Evolutionary conservation across 2,329 filamentous ascomycete genomes (phyloP).

Genomic region (Trichoderma sp.): DNA sequence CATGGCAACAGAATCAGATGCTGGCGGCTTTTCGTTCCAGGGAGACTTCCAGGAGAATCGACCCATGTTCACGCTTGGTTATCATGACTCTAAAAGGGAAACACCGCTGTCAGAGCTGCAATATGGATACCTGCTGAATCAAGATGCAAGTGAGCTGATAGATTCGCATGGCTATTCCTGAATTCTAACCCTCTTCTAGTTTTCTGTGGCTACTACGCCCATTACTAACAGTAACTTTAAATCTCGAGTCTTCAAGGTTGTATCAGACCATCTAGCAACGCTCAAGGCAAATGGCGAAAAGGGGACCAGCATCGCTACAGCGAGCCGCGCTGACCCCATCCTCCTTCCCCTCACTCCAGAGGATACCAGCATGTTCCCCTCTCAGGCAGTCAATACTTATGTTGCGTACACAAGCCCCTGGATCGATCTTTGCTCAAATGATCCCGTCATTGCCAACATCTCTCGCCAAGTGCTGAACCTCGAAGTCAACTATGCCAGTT

Average conservation of each 20-base stretch:
- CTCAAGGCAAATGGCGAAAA: conserved; percentile 48
- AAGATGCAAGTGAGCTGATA: conserved; percentile 59
- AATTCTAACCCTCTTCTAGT: conserved; percentile 52
- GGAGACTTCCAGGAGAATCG: conserved; percentile 29
- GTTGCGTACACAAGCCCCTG: conserved; percentile 84
- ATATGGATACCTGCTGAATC: conserved; percentile 68
- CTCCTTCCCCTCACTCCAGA: conserved; percentile 73
- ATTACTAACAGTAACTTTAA: conserved; percentile 78
- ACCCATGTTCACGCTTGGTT: conserved; percentile 68
- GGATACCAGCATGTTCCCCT: conserved; percentile 75
- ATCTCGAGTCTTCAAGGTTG: conserved; percentile 65
- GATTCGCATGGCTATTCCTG: neutral
- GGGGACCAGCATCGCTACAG: conserved; percentile 48
- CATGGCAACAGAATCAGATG: conserved; percentile 19
- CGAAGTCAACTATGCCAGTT: conserved; percentile 92
- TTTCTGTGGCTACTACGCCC: conserved; percentile 77
- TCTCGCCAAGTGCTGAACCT: conserved; percentile 89
- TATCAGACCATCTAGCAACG: conserved; percentile 58
- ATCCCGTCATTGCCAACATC: conserved; percentile 81
- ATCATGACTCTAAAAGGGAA: conserved; percentile 69
- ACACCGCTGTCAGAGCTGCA: conserved; percentile 65
- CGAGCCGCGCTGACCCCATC: conserved; percentile 58
- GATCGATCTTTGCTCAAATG: conserved; percentile 85
- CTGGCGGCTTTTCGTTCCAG: conserved; percentile 12
- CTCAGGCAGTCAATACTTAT: conserved; percentile 70